phyloP scores from a whole-genome alignment of 2,329 filamentous ascomycete species.

The Chrysoporthe austroafricana region DNA sequence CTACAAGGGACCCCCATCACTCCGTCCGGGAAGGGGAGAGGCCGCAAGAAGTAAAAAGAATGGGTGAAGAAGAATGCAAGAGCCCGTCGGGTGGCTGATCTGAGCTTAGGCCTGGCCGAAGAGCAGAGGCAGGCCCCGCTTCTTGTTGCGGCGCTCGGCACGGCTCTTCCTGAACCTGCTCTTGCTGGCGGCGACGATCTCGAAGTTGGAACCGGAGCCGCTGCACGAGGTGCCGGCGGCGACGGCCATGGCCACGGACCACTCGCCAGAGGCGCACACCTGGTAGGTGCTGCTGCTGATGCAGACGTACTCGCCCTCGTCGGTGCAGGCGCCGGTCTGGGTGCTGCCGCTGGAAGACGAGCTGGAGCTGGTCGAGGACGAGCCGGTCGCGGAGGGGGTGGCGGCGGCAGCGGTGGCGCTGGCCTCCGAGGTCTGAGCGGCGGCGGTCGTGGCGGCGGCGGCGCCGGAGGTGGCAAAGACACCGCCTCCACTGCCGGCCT shows the following conservation, averaged over 20 bases:
- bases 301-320: slow-evolving; percentile 56
- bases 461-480: slow-evolving; percentile 44
- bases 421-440: slow-evolving; percentile 27
- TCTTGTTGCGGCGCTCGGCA: slow-evolving; percentile 18
- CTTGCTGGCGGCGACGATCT: slow-evolving; percentile 34
- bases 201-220: slow-evolving; percentile 37
- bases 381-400: slow-evolving; percentile 23
- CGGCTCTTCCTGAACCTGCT: slow-evolving; percentile 27
- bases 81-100: not conserved
- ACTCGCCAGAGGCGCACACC: slow-evolving; percentile 54
- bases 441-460: slow-evolving; percentile 22
- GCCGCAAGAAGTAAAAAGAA: not conserved
- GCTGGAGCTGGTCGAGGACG: slow-evolving; percentile 28
- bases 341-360: slow-evolving; percentile 34
- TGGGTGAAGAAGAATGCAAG: not conserved
- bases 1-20: not conserved
- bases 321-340: slow-evolving; percentile 48
- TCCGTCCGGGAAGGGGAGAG: slow-evolving; percentile 12
- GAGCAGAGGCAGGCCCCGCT: slow-evolving; percentile 15
- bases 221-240: slow-evolving; percentile 52
- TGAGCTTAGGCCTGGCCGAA: slow-evolving; percentile 27
- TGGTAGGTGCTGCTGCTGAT: slow-evolving; percentile 53
- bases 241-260: slow-evolving; percentile 47
- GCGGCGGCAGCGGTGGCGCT: slow-evolving; percentile 29
- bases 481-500: slow-evolving; percentile 33